A percentile compares a stretch with the other conserved stretches of the same genome.
phyloP scores from a whole-genome alignment of 225 moss, liverwort and hornwort species.

The Polytrichum formosum region DNA sequence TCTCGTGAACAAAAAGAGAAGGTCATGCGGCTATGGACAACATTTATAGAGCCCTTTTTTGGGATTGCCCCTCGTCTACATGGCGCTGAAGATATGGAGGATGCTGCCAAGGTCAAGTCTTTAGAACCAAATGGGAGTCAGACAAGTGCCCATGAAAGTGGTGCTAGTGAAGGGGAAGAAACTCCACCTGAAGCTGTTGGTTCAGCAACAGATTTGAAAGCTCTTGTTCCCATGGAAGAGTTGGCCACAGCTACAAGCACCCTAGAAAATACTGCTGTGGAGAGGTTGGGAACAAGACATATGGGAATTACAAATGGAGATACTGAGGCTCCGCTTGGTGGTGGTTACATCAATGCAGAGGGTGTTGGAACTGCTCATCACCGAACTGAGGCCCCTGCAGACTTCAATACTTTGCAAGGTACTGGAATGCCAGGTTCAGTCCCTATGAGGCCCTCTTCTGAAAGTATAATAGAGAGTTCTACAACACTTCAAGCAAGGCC shows the following conservation, averaged over 20 bases:
- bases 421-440: constrained; percentile 3
- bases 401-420: constrained; percentile 6
- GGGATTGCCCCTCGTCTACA: constrained; percentile 48
- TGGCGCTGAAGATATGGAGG: constrained; percentile 35
- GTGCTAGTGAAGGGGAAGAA: constrained; percentile 30
- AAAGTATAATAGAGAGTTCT: constrained; percentile 17
- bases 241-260: constrained; percentile 11
- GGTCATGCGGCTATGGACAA: constrained; percentile 58
- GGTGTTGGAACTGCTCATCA: constrained; percentile 4
- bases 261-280: neutral
- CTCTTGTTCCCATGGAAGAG: constrained; percentile 10
- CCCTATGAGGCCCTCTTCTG: constrained; percentile 7
- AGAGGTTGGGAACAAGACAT: constrained; percentile 2
- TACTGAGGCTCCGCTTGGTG: constrained; percentile 3
- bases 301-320: constrained; percentile 11
- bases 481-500: constrained; percentile 1
- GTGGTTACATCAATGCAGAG: constrained; percentile 9
- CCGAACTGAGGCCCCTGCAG: constrained; percentile 4
- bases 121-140: constrained; percentile 15
- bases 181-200: constrained; percentile 25
- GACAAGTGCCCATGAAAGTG: constrained; percentile 21
- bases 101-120: constrained; percentile 14
- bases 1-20: constrained; percentile 66
- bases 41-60: constrained; percentile 68
- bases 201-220: constrained; percentile 23